Evolutionary conservation across 192 early-diverging fungal genomes (phyloP).

Genomic region (Cladochytrium replicatum): DNA sequence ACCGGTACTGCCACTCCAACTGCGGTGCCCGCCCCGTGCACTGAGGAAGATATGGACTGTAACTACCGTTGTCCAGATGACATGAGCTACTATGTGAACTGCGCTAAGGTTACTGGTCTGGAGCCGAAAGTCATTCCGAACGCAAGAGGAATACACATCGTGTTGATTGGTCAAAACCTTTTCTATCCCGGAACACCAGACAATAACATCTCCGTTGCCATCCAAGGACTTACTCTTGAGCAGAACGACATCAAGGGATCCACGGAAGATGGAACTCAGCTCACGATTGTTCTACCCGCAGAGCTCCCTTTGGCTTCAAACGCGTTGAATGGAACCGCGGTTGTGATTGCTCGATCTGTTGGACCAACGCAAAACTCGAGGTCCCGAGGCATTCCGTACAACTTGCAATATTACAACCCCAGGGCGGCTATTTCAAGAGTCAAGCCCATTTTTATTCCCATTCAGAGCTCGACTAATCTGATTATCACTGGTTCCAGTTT

Average conservation of each 20-base stretch:
- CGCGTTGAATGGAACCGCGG: background rate
- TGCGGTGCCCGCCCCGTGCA: background rate
- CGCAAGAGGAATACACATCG: too few species aligned
- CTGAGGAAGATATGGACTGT: background rate
- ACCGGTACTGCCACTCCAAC: background rate
- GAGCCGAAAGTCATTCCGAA: background rate
- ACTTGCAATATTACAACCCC: too few species aligned
- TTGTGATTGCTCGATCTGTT: too few species aligned
- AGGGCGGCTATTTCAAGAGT: too few species aligned
- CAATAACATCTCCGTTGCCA: background rate
- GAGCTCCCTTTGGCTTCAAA: background rate
- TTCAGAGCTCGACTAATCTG: background rate
- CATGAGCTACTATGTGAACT: background rate
- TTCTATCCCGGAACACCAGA: too few species aligned
- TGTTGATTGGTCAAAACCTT: too few species aligned
- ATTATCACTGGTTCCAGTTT: background rate
- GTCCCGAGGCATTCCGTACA: too few species aligned
- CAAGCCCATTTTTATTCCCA: too few species aligned
- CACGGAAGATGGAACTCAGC: too few species aligned
- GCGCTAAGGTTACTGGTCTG: background rate
- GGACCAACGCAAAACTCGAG: background rate
- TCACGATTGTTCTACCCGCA: background rate
- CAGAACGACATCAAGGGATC: background rate
- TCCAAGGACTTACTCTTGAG: background rate
- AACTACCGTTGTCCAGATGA: background rate